phyloP scores from a whole-genome alignment of 495 filamentous ascomycete species.

The Cercophora samala region DNA sequence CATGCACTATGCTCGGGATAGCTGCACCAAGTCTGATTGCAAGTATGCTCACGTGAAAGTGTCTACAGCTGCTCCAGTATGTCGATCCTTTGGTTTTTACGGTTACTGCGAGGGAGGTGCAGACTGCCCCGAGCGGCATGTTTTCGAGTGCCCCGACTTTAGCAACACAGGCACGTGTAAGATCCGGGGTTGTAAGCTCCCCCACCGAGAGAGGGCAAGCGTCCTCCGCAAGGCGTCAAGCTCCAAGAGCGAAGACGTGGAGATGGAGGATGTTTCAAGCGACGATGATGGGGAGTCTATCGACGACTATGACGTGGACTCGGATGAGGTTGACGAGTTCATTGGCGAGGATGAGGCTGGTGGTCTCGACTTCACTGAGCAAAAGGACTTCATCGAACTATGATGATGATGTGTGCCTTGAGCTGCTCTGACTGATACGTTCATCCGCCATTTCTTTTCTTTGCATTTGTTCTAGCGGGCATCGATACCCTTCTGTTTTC shows the following conservation, averaged over 20 bases:
- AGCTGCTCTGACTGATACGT: background rate
- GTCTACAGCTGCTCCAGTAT: constrained; percentile 77
- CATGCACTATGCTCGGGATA: constrained; percentile 84
- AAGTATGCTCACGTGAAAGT: constrained; percentile 86
- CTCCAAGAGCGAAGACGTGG: constrained; percentile 43
- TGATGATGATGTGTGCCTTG: constrained; percentile 31
- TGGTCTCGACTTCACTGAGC: constrained; percentile 41
- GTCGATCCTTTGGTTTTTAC: constrained; percentile 75
- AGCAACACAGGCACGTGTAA: constrained; percentile 85
- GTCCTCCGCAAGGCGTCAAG: constrained; percentile 46
- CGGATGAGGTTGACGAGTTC: constrained; percentile 78
- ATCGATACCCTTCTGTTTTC: constrained; percentile 2
- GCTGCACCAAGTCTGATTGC: constrained; percentile 84
- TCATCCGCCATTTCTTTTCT: constrained; percentile 9
- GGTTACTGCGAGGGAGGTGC: constrained; percentile 89
- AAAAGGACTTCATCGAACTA: constrained; percentile 48
- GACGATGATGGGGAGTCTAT: constrained; percentile 70
- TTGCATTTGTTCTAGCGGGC: background rate
- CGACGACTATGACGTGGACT: constrained; percentile 85
- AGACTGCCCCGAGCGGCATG: constrained; percentile 76
- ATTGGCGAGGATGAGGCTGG: constrained; percentile 42
- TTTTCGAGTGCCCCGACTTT: constrained; percentile 89
- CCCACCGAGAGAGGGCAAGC: constrained; percentile 82
- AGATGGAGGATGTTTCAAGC: constrained; percentile 76
- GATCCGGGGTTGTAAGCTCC: constrained; percentile 76